Base-by-base conservation (phyloP, 2,329 filamentous ascomycete species). In the Emmonsia crescens region DNA sequence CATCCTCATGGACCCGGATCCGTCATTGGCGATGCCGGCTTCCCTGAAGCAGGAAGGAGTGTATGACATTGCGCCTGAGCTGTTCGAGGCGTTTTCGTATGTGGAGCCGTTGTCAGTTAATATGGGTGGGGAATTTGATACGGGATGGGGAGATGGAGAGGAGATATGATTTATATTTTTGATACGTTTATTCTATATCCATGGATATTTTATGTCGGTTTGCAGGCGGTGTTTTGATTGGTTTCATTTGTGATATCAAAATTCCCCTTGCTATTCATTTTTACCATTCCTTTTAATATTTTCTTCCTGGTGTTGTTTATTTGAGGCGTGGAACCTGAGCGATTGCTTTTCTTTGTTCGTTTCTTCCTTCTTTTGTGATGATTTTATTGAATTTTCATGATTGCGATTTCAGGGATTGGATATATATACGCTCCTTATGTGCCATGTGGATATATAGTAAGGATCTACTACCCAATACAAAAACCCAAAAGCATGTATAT, bases 11-110 rank as follows among this genome's bases (percentile, higher is more conserved):
- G 59, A 38, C 65, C 62, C 31, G 60, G 52, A 58, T 60, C 64
- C 58, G 65, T 57, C 51, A 60, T 64, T 61, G 57, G 67, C 64
- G 62, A 59, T 65, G 60, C 60, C 65, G 10, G 68, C 73, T 9
- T 68, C 72, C 24, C 73, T 78, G 61, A 71, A 73, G n/a, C 67
- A 74, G 16, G 72, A 77, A 44, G 69, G 71, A 29, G 70, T 74
- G n/a, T 76, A 75, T 54, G 73, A 77, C 54, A 76, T 78, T 12
- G 75, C 75, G 1, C 73, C 75, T 0, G 76, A 78, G 62, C 73
- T 78, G 9, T 77, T 76, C 31, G 76, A 78, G 61, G 76, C 76
- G 10, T 77, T 78, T 62, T 77, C 75, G 3, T 76, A 75, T 63
- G 69, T 75, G 9, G 75, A 78, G 60, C 76, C 76, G 1, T 75